Base-by-base conservation (phyloP, 2,329 filamentous ascomycete genomes). In the Fusarium succisae region DNA sequence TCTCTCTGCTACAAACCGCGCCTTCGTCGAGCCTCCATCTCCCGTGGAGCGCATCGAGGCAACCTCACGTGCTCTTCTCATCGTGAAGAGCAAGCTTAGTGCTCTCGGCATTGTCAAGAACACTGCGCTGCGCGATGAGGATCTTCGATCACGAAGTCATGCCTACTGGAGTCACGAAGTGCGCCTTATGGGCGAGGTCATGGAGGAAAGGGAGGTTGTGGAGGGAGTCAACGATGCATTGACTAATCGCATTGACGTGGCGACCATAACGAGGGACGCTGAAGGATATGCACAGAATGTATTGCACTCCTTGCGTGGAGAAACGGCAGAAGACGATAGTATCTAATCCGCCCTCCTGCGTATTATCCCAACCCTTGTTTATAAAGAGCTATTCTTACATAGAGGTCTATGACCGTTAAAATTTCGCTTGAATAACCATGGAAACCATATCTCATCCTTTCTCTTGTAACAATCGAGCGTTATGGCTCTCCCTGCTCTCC, bases 81-180 rank as follows among this genome's bases (percentile, higher is more conserved):
- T 83, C 10, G 86, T 89, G 18, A 88, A 91, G 80, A 88, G 89
- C 62, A 94, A 92, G 81, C 81, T 97, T 69, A 91, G 89, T 75
- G 93, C 93, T 2, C 84, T 93, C 43, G 93, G 91, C 13, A 91
- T 97, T 65, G 84, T 97, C 51, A 90, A 92, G 80, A 98, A 98
- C 84, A 94, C 94, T 6, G 88, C 93, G 22, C 86, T 92, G 64
- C 86, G 95, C 63, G 94, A 98, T 82, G 87, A 90, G 71, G 88
- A 88, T 48, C 84, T 98, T 81, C 90, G 95, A 67, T 86, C 83
- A 6, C 88, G 88, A 66, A 88, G 89, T 56, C 89, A 92, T 75
- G 87, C 86, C 22, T 98, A 98, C 83, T 98, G 96, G 96, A 84
- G 86, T 15, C 91, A 92, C 50, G 94, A 98, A 84, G 92, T 90